Conservation (phyloP, 2,329 filamentous ascomycete species). For the Venturia pyrina region DNA sequence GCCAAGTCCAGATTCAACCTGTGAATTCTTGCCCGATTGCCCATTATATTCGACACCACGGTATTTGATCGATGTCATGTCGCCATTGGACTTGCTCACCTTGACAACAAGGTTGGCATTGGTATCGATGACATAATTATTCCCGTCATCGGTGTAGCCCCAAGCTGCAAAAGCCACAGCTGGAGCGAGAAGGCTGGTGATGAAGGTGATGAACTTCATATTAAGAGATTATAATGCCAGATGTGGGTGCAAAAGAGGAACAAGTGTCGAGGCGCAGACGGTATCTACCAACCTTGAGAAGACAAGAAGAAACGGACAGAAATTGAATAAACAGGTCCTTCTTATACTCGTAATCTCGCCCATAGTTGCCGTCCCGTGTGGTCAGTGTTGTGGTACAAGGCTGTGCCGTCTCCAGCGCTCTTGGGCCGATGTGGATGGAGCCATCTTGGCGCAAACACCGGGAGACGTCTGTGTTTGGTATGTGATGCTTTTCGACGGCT, state of each 20-base stretch:
- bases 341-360: neutral
- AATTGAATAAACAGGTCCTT: neutral
- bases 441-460: neutral
- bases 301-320: neutral
- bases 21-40: too few relatives aligned
- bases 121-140: slow-evolving; percentile 30
- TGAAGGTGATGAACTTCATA: slow-evolving; percentile 14
- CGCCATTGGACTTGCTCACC: too few relatives aligned
- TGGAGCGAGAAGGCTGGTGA: slow-evolving; percentile 18
- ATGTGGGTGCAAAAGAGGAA: neutral
- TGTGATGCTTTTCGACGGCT: neutral
- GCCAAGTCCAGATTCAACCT: too few relatives aligned
- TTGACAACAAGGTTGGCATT: slow-evolving; percentile 19
- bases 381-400: neutral
- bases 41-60: too few relatives aligned
- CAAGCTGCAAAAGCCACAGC: slow-evolving; percentile 27
- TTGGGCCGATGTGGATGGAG: neutral
- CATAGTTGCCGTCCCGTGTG: neutral
- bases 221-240: neutral
- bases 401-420: neutral
- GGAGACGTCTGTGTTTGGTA: neutral
- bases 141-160: slow-evolving; percentile 30
- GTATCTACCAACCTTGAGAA: neutral
- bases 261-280: neutral
- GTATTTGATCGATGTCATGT: too few relatives aligned